phyloP scores from a whole-genome alignment of 2,329 filamentous ascomycete genomes.

The Alternaria ventricosa region DNA sequence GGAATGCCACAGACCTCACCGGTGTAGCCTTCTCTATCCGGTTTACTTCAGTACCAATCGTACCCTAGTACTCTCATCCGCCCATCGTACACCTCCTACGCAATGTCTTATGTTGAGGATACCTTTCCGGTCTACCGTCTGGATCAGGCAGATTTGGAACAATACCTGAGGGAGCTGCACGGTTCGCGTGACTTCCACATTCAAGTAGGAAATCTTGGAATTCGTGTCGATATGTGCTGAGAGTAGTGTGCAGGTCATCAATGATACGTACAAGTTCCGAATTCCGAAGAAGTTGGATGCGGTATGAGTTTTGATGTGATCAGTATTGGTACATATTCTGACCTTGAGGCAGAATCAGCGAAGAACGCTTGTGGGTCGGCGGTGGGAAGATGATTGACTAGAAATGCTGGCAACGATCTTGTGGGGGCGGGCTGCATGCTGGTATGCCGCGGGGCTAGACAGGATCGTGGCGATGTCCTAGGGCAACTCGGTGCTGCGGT shows the following conservation, averaged over 20 bases:
- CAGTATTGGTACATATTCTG: not conserved
- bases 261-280: conserved; percentile 20
- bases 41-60: too few species aligned
- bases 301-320: not conserved
- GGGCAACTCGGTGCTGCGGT: not conserved
- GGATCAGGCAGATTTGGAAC: conserved; percentile 8
- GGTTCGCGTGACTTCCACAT: conserved; percentile 18
- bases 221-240: not conserved
- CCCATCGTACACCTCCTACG: not conserved
- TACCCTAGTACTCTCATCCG: not conserved
- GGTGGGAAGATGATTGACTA: not conserved
- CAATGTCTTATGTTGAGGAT: conserved; percentile 8
- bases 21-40: not conserved
- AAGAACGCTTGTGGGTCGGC: not conserved
- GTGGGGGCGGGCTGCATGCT: not conserved
- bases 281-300: not conserved
- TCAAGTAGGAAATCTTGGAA: not conserved
- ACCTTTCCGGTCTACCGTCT: conserved; percentile 18
- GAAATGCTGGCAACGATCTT: not conserved
- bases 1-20: not conserved
- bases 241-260: conserved; percentile 11
- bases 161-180: conserved; percentile 10
- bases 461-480: conserved; percentile 3
- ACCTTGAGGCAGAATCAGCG: not conserved
- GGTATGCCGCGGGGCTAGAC: not conserved